Conservation (phyloP, 164 flowering plant species). For the Dillenia suffruticosa region DNA sequence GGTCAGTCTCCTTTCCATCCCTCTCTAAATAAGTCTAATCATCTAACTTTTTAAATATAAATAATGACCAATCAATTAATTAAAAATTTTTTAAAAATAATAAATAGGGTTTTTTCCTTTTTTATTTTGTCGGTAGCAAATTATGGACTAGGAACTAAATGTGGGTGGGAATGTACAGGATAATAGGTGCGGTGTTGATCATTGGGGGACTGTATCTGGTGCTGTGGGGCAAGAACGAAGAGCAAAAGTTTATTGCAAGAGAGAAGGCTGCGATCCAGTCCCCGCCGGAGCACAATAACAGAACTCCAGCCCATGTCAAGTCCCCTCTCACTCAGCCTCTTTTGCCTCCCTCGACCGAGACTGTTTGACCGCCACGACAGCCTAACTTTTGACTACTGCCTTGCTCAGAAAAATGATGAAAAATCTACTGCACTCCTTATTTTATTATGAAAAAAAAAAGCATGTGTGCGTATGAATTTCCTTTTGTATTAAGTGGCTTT, state of each 20-base stretch:
- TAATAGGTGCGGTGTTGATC: conserved; percentile 92
- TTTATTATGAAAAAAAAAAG: conserved; percentile 9
- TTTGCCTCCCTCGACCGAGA: conserved; percentile 62
- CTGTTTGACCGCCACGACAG: conserved; percentile 37
- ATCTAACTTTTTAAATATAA: neutral
- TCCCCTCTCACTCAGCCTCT: conserved; percentile 77
- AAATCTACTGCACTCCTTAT: too few relatives aligned
- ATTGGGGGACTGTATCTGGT: conserved; percentile 84
- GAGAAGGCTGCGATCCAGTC: conserved; percentile 37
- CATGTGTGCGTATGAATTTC: conserved; percentile 19
- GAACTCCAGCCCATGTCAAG: conserved; percentile 37
- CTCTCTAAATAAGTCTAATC: neutral
- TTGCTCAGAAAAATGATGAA: neutral
- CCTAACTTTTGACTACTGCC: conserved; percentile 1
- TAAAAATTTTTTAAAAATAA: neutral
- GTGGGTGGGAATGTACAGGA: conserved; percentile 43
- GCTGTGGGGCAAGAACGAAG: conserved; percentile 94
- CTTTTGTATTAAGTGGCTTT: neutral
- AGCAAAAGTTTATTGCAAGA: conserved; percentile 39
- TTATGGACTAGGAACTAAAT: neutral
- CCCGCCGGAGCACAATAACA: conserved; percentile 39
- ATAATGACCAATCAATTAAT: neutral
- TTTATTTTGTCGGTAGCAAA: too few relatives aligned
- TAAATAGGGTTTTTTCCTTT: neutral
- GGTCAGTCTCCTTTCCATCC: conserved; percentile 33